These are phyloP conservation scores for Cucurbita pepo DNA, from an alignment of 306 rosid genomes.

Conservation along the genomic window DNA sequence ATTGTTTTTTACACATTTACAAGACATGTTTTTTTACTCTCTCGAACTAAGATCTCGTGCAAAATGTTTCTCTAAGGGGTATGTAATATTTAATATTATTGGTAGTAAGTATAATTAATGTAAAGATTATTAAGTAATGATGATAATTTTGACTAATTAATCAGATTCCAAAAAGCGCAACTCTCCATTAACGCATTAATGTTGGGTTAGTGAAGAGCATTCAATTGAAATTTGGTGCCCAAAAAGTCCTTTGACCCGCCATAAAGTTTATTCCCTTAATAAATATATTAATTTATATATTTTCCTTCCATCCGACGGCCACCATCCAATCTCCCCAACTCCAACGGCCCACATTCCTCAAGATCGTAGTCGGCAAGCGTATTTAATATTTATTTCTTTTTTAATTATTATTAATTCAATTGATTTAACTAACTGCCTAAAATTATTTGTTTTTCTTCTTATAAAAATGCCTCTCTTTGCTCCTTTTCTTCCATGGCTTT, in stretches of 20 bases:
- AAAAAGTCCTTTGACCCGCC: slow-evolving; percentile 1
- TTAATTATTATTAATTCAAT: neutral
- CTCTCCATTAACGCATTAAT: neutral
- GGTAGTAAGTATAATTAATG: too few species aligned
- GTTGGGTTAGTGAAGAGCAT: slow-evolving; percentile 16
- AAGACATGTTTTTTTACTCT: too few species aligned
- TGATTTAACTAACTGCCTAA: neutral
- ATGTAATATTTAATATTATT: too few species aligned
- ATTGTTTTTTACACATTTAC: too few species aligned
- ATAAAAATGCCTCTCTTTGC: neutral
- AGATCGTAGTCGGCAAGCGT: slow-evolving; percentile 14
- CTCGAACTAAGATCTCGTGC: too few species aligned
- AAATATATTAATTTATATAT: neutral
- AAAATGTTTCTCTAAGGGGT: too few species aligned
- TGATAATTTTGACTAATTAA: slow-evolving; percentile 5
- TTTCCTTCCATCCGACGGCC: neutral
- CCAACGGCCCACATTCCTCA: neutral
- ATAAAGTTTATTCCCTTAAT: neutral
- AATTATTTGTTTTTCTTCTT: neutral
- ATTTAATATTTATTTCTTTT: too few species aligned
- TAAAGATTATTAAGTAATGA: slow-evolving; percentile 4
- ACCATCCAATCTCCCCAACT: neutral
- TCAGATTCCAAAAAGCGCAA: neutral
- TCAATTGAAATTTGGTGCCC: neutral
- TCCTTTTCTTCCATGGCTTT: neutral